Evolutionary conservation across 1,139 yeast species (phyloP).

Genomic region (Nakaseomyces uthaithaninus): DNA sequence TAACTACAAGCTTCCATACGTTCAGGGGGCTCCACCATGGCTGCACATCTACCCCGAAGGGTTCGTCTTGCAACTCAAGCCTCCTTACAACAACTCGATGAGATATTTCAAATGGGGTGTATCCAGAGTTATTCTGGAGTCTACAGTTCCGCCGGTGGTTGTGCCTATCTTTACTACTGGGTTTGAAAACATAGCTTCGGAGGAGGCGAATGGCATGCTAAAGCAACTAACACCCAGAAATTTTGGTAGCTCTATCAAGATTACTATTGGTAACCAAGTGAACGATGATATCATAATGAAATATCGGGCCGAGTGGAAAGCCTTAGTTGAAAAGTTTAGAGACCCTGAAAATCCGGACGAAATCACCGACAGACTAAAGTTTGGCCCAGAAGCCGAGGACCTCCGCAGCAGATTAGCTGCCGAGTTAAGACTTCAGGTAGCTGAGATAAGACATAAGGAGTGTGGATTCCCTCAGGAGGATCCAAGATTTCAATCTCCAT

Average conservation of each 20-base stretch:
- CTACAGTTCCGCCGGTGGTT: constrained; percentile 75
- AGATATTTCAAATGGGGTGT: constrained; percentile 96
- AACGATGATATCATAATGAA: constrained; percentile 50
- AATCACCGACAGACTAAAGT: constrained; percentile 50
- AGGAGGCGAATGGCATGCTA: constrained; percentile 49
- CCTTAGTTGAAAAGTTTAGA: constrained; percentile 46
- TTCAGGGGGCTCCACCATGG: constrained; percentile 69
- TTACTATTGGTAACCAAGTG: constrained; percentile 66
- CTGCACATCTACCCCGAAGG: constrained; percentile 95
- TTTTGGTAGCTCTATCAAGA: constrained; percentile 58
- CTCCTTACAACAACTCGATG: constrained; percentile 78
- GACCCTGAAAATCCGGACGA: constrained; percentile 48
- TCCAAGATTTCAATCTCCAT: constrained; percentile 54
- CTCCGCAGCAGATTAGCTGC: constrained; percentile 67
- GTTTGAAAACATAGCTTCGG: constrained; percentile 82
- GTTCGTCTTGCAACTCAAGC: constrained; percentile 74
- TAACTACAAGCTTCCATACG: constrained; percentile 40
- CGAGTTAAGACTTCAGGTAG: constrained; percentile 56
- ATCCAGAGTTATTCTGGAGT: constrained; percentile 70
- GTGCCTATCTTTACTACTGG: constrained; percentile 88
- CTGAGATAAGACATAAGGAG: constrained; percentile 47
- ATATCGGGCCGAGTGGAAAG: constrained; percentile 63
- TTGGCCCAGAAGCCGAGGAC: constrained; percentile 53
- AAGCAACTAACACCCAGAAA: constrained; percentile 57
- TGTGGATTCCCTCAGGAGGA: constrained; percentile 48